phyloP scores from a whole-genome alignment of 2,329 filamentous ascomycete species.

The Aspergillus uvarum region DNA sequence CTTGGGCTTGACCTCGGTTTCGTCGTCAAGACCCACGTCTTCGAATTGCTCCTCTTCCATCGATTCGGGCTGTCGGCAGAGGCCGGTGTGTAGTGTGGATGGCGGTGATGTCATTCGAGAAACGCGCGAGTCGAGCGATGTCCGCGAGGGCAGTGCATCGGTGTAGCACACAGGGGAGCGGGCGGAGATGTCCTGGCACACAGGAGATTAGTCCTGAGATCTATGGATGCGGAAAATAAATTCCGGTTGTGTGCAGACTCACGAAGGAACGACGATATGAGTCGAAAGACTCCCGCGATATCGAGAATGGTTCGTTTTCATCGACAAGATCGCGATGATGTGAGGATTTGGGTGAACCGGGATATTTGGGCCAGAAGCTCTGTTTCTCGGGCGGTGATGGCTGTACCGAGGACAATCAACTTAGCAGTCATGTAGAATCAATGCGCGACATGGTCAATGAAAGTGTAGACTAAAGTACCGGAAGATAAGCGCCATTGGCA shows the following conservation, averaged over 20 bases:
- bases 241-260: constrained; percentile 40
- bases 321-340: constrained; percentile 66
- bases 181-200: constrained; percentile 78
- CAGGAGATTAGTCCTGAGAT: constrained; percentile 13
- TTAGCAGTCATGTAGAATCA: constrained; percentile 7
- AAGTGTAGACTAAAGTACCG: constrained; percentile 55
- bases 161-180: constrained; percentile 69
- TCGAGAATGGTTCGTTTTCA: constrained; percentile 90
- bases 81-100: constrained; percentile 57
- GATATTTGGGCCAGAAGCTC: constrained; percentile 67
- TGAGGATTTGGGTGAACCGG: constrained; percentile 50
- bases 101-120: constrained; percentile 63
- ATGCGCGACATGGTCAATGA: not conserved
- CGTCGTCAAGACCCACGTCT: constrained; percentile 83
- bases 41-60: constrained; percentile 81
- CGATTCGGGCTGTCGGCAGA: constrained; percentile 55
- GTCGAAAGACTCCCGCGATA: constrained; percentile 95
- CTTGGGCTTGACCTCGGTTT: constrained; percentile 60
- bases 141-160: constrained; percentile 63
- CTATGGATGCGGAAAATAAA: not conserved
- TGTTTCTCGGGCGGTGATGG: constrained; percentile 89
- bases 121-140: constrained; percentile 76
- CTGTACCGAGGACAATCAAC: constrained; percentile 41
- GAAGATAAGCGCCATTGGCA: constrained; percentile 90
- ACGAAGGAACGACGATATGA: constrained; percentile 96